These are phyloP conservation scores for Pyrus pyrifolia DNA, from an alignment of 306 rosid genomes.

Conservation along the genomic window DNA sequence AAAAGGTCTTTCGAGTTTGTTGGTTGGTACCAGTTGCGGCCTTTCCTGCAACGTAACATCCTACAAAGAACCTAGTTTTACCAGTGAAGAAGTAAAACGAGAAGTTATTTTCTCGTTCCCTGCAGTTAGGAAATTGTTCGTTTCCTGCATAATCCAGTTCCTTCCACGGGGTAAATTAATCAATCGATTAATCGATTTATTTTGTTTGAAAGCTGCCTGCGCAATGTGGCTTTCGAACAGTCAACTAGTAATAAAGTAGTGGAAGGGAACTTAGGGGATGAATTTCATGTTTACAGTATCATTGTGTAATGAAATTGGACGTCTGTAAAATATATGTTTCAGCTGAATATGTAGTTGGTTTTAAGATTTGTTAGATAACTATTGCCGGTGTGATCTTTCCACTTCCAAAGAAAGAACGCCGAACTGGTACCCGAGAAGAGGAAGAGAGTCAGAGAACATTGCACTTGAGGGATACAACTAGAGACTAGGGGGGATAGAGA, in stretches of 20 bases:
- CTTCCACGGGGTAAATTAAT: conserved; percentile 17
- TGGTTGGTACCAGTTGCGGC: background rate
- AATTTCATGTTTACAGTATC: background rate
- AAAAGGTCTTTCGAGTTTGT: background rate
- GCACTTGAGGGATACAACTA: no score
- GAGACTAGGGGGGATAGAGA: no score
- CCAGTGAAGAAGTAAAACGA: background rate
- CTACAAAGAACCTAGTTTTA: background rate
- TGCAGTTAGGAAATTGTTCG: conserved; percentile 57
- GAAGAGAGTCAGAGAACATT: no score
- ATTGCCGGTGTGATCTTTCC: no score
- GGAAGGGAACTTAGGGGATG: conserved; percentile 12
- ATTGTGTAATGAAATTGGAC: background rate
- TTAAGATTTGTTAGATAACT: no score
- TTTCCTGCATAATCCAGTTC: conserved; percentile 42
- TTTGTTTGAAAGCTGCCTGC: background rate
- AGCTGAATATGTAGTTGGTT: no score
- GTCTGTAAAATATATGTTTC: no score
- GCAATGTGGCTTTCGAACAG: background rate
- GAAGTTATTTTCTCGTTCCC: conserved; percentile 37
- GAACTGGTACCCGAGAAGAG: no score
- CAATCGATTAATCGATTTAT: background rate
- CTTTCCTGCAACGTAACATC: conserved; percentile 13
- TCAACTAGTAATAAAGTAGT: conserved; percentile 21
- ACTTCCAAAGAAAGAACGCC: no score